Evolutionary conservation across 1,139 yeast genomes (phyloP).

Genomic region (Saccharomyces uvarum): DNA sequence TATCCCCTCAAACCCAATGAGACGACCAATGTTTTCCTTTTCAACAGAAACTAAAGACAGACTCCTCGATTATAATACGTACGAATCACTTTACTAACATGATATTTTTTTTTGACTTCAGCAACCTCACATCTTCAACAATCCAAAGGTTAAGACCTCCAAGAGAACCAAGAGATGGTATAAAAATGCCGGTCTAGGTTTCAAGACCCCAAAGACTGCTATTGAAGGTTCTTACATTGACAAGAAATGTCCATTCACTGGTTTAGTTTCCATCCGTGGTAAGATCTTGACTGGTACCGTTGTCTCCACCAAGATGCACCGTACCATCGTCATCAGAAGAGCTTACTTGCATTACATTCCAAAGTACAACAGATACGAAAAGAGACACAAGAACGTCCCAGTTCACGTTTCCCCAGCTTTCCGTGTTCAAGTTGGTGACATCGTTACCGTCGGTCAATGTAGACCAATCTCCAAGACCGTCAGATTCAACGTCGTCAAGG

Average conservation of each 20-base stretch:
- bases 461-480: constrained; percentile 99
- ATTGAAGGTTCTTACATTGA: constrained; percentile 98
- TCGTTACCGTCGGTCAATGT: constrained; percentile 99
- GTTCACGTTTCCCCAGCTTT: constrained; percentile 99
- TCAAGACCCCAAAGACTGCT: constrained; percentile 99
- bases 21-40: neutral
- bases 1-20: neutral
- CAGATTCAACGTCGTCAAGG: constrained; percentile 98
- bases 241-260: constrained; percentile 99
- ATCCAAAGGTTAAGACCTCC: constrained; percentile 99
- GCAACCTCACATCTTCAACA: constrained; percentile 99
- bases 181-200: constrained; percentile 99
- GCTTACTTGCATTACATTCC: constrained; percentile 99
- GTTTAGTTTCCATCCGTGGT: constrained; percentile 97
- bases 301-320: constrained; percentile 99
- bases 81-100: neutral
- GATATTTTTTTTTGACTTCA: constrained; percentile 27
- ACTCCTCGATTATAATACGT: neutral
- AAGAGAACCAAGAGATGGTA: constrained; percentile 99
- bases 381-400: constrained; percentile 99
- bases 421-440: constrained; percentile 99
- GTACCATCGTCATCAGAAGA: constrained; percentile 99
- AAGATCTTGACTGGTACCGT: constrained; percentile 97
- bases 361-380: constrained; percentile 99
- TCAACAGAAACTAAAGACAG: neutral